Evolutionary conservation across 768 basidiomycete species (phyloP).

Genomic region (Trametopsis cervina): DNA sequence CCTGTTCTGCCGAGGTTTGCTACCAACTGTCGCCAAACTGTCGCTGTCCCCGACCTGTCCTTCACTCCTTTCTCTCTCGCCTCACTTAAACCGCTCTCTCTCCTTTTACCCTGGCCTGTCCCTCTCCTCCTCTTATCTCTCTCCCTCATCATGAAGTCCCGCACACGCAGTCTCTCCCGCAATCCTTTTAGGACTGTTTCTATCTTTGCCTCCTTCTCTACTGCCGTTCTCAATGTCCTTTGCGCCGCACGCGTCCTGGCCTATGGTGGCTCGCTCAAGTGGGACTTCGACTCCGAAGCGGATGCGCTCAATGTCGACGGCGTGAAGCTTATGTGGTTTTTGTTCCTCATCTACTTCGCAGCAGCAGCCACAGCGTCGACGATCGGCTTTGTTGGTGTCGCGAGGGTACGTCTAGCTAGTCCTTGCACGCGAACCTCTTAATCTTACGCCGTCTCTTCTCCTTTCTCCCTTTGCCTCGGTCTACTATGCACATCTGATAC

Average conservation of each 20-base stretch:
- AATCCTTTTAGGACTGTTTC: slow-evolving; percentile 29
- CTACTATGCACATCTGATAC: neutral
- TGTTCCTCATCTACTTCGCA: slow-evolving; percentile 61
- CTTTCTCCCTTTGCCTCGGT: neutral
- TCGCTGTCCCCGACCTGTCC: too few relatives aligned
- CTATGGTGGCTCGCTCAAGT: slow-evolving; percentile 36
- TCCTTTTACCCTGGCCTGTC: neutral
- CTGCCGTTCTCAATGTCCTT: slow-evolving; percentile 33
- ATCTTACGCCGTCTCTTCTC: neutral
- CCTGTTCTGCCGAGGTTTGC: too few relatives aligned
- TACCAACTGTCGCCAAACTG: too few relatives aligned
- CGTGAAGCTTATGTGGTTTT: slow-evolving; percentile 47
- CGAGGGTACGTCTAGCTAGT: slow-evolving; percentile 52
- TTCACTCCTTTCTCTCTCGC: too few relatives aligned
- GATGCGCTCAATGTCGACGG: slow-evolving; percentile 35
- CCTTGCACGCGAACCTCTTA: too few relatives aligned
- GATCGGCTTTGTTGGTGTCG: slow-evolving; percentile 61
- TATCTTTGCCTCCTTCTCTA: slow-evolving; percentile 30
- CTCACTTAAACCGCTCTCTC: neutral
- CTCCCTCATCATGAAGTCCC: neutral
- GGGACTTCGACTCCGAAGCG: slow-evolving; percentile 40
- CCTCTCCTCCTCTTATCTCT: neutral
- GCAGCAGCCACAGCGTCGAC: slow-evolving; percentile 57
- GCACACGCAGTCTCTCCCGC: slow-evolving; percentile 7
- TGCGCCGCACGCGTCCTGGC: slow-evolving; percentile 36